Conservation (phyloP, 805 yeast species). For the Starmerella roubikii region DNA sequence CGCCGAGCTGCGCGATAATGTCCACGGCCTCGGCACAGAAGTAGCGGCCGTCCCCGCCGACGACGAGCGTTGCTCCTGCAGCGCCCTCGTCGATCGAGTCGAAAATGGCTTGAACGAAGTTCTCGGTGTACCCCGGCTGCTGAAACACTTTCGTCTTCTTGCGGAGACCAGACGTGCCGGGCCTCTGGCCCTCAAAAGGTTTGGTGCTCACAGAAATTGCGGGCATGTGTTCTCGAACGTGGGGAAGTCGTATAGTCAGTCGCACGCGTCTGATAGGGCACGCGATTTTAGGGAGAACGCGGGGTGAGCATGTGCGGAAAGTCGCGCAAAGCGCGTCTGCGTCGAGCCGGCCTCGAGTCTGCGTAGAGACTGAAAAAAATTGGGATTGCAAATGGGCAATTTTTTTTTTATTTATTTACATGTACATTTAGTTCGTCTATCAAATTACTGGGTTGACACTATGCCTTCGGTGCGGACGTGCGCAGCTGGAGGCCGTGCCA, state of each 20-base stretch:
- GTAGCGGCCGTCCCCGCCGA: constrained; percentile 96
- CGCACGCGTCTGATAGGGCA: no score
- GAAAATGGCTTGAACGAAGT: constrained; percentile 77
- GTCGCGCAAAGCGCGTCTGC: no score
- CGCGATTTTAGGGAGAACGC: no score
- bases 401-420: no score
- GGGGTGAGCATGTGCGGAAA: no score
- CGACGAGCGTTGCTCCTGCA: constrained; percentile 57
- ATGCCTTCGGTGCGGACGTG: not conserved
- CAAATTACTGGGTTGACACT: no score
- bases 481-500: constrained; percentile 90
- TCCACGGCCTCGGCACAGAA: constrained; percentile 74
- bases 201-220: constrained; percentile 39
- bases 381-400: no score
- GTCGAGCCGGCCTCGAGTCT: no score
- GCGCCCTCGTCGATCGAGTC: constrained; percentile 86
- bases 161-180: constrained; percentile 94
- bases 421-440: no score
- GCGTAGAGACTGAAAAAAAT: no score
- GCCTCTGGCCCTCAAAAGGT: constrained; percentile 82
- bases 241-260: no score
- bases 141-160: constrained; percentile 81
- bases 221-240: no score
- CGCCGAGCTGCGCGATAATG: constrained; percentile 66
- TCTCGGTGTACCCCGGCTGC: constrained; percentile 72